Base-by-base conservation (phyloP, 495 filamentous ascomycete species). In the Ramalina intermedia region DNA sequence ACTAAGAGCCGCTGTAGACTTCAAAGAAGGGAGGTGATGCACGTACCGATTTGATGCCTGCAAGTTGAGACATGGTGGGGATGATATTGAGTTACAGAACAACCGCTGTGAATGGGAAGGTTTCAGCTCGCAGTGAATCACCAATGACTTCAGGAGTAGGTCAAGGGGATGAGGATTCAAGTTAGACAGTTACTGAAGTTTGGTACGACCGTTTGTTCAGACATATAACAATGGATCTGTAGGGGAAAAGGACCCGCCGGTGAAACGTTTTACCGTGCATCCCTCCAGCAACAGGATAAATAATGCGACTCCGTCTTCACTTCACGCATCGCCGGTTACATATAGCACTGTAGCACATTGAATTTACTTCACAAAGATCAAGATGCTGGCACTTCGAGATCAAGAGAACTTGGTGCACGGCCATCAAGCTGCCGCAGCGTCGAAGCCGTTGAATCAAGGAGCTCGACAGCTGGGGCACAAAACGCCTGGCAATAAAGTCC, bases 331-430 rank as follows among this genome's bases (percentile, higher is more conserved):
- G 8, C 17, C 3, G 18, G 2, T n/a, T 7, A 44, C 6, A 6
- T 27, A 20, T 16, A 14, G 7, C 18, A 44, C 18, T 2, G 18
- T n/a, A 20, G 11, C 4, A 7, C 17, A 44, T 44, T 27, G 42
- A 35, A 20, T 41, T 23, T 2, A 3, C 0, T 12, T 3, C 8
- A 33, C 29, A 33, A 33, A 4, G 12, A 33, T 18, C 61, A 64
- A 68, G 59, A 88, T 94, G 83, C 66, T 96, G 62, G 84, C 88
- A 21, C 74, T 82, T 54, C 77, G 76, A 56, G 84, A 94, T 66
- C 89, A 96, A 65, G 91, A 98, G 65, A 98, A 98, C 64, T 68
- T 87, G 56, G 75, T 78, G 46, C 81, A 86, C 59, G 68, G 69
- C 55, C 84, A 82, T 53, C 87, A 91, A 59, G 78, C 81, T 44